These are phyloP conservation scores for Brassica napus DNA, from an alignment of 345 rosid species.

Conservation along the genomic window Da-Ae NC_063446.1:56522501-56523000, in stretches of 20 bases:
- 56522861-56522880: too few species aligned
- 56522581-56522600: constrained; percentile 2
- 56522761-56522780: constrained; percentile 40
- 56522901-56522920: constrained; percentile 29
- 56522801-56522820: constrained; percentile 84
- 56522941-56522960: background rate
- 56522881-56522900: too few species aligned
- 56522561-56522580: constrained; percentile 6
- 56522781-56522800: constrained; percentile 44
- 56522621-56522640: background rate
- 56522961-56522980: too few species aligned
- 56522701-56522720: constrained; percentile 33
- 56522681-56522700: background rate
- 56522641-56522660: background rate
- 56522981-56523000: too few species aligned
- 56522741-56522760: constrained; percentile 43
- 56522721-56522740: constrained; percentile 44
- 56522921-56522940: constrained; percentile 16
- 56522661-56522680: background rate
- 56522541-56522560: background rate
- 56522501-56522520: background rate
- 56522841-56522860: too few species aligned
- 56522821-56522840: background rate
- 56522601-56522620: background rate
- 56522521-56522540: background rate